A percentile compares a stretch with the other conserved stretches of the same genome.
These are phyloP conservation scores for Clarireedia homoeocarpa DNA, from an alignment of 2,329 filamentous ascomycete genomes.

Conservation along the genomic window DNA sequence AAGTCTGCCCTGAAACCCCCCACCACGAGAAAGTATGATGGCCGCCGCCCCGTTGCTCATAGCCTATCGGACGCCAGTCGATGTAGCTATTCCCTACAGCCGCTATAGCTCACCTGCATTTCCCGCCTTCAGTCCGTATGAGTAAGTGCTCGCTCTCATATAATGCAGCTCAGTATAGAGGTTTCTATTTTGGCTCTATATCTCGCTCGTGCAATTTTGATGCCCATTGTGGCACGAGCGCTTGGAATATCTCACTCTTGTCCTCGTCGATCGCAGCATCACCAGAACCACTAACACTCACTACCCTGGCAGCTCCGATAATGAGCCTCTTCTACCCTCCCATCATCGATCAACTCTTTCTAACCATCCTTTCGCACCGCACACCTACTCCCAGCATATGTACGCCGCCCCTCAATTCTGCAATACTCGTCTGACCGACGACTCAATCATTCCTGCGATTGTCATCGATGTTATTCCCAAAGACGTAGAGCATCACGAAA, in stretches of 20 bases:
- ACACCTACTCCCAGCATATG: constrained; percentile 17
- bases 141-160: constrained; percentile 5
- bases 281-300: no score
- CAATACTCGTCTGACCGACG: constrained; percentile 23
- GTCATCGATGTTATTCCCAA: constrained; percentile 16
- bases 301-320: constrained; percentile 16
- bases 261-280: neutral
- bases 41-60: constrained; percentile 1
- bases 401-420: constrained; percentile 21
- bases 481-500: neutral
- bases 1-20: neutral
- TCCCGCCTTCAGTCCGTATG: constrained; percentile 5
- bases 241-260: neutral
- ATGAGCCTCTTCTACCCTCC: constrained; percentile 19
- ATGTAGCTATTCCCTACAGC: neutral
- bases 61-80: neutral
- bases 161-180: neutral
- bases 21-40: neutral
- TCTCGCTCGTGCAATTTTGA: neutral
- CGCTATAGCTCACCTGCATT: constrained; percentile 5
- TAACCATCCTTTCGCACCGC: constrained; percentile 19
- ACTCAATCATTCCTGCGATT: constrained; percentile 28
- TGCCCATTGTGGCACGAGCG: neutral
- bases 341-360: constrained; percentile 7
- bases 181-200: neutral